These are phyloP conservation scores for Zygnema circumcarinatum DNA, from an alignment of 139 green algal species.

Conservation along the genomic window DNA sequence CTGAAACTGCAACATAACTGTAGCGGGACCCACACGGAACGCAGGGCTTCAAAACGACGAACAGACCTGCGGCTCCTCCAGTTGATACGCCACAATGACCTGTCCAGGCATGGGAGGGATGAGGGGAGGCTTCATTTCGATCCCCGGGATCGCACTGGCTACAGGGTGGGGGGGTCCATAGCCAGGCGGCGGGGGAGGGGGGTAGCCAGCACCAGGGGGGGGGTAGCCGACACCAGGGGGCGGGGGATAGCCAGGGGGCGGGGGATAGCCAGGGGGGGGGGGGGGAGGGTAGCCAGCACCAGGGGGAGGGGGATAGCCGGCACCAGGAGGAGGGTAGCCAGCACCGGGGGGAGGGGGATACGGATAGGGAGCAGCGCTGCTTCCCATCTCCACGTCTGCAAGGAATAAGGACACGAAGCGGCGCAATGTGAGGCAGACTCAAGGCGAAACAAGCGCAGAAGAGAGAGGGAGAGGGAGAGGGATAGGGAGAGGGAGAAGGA, in stretches of 20 bases:
- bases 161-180: background rate
- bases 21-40: no score
- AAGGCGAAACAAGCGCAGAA: no score
- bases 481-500: background rate
- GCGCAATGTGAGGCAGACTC: no score
- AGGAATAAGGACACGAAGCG: no score
- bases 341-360: background rate
- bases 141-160: background rate
- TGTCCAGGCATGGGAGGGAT: background rate
- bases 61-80: background rate
- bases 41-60: no score
- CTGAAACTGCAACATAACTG: no score
- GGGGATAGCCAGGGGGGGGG: background rate
- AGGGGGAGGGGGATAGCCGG: background rate
- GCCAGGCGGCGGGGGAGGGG: background rate
- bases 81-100: slow-evolving; percentile 10
- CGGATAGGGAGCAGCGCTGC: background rate
- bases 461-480: background rate
- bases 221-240: background rate
- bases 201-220: no score
- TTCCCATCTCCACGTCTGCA: no score
- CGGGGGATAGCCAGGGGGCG: background rate
- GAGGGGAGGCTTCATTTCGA: background rate
- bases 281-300: background rate
- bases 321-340: background rate